Conservation (phyloP, 179 eudicot species). For the Gypsophila paniculata region DNA sequence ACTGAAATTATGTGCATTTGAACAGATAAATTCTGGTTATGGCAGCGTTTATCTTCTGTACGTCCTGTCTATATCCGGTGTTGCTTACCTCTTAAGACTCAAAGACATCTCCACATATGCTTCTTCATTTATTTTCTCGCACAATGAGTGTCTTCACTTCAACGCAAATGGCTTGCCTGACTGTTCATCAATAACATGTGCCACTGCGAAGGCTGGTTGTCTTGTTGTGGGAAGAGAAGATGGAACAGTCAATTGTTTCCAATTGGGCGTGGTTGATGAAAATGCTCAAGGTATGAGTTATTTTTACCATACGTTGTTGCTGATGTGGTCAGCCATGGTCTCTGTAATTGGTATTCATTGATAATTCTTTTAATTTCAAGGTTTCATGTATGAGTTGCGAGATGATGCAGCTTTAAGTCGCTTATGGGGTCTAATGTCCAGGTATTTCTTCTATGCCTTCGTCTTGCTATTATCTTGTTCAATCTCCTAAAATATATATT, state of each 20-base stretch:
- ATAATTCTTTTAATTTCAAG: slow-evolving; percentile 31
- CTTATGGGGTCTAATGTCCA: slow-evolving; percentile 86
- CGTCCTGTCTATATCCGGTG: slow-evolving; percentile 66
- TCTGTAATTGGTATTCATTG: neutral
- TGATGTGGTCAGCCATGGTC: neutral
- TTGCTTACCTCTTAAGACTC: slow-evolving; percentile 60
- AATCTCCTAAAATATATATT: neutral
- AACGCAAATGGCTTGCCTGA: slow-evolving; percentile 44
- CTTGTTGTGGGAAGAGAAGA: slow-evolving; percentile 79
- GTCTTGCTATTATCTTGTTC: slow-evolving; percentile 4
- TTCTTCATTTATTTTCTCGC: slow-evolving; percentile 46
- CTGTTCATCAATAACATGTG: slow-evolving; percentile 53
- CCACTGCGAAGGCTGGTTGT: slow-evolving; percentile 61
- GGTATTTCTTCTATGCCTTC: slow-evolving; percentile 39
- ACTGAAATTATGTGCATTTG: slow-evolving; percentile 1
- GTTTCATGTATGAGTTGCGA: slow-evolving; percentile 62
- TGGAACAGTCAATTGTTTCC: slow-evolving; percentile 72
- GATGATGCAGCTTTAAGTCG: slow-evolving; percentile 90
- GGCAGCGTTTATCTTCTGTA: slow-evolving; percentile 62
- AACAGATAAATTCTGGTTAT: slow-evolving; percentile 48
- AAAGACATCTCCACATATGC: slow-evolving; percentile 47
- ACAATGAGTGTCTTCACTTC: slow-evolving; percentile 51
- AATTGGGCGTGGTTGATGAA: slow-evolving; percentile 61
- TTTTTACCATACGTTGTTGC: neutral
- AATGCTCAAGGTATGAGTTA: slow-evolving; percentile 52